Conservation (phyloP, 345 rosid species). For the Ricinus communis region DNA sequence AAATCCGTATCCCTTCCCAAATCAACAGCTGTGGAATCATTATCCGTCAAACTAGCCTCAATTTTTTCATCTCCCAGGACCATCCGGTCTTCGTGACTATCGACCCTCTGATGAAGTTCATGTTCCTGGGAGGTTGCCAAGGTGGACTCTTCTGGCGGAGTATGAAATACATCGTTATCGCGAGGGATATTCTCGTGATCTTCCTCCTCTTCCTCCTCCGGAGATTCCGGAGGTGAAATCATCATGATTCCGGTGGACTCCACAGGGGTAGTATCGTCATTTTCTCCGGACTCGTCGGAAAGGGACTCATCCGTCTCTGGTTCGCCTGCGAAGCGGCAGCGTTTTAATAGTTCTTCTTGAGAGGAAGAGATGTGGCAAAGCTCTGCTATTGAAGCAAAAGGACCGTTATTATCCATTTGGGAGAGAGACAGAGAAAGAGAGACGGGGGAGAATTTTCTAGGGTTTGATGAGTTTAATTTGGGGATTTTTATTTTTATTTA, state of each 20-base stretch:
- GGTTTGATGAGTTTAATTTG: not conserved
- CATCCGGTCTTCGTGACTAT: not conserved
- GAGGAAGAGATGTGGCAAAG: constrained; percentile 28
- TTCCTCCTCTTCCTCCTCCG: not conserved
- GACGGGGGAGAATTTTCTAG: not conserved
- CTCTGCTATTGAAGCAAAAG: constrained; percentile 24
- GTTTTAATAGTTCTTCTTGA: constrained; percentile 21
- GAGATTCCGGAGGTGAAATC: constrained; percentile 36
- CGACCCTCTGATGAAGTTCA: not conserved
- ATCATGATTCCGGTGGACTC: constrained; percentile 36
- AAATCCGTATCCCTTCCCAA: constrained; percentile 44
- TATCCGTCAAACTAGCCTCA: not conserved
- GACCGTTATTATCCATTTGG: constrained; percentile 22
- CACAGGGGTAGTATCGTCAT: constrained; percentile 26
- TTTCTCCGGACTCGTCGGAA: not conserved
- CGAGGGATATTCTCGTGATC: not conserved
- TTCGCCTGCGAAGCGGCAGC: constrained; percentile 20
- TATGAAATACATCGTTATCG: constrained; percentile 22
- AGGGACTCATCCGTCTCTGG: not conserved
- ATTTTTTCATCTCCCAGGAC: not conserved
- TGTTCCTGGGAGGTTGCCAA: not conserved
- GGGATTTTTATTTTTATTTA: not conserved
- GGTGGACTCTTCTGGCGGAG: constrained; percentile 29
- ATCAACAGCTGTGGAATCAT: constrained; percentile 25
- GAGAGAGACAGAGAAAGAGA: not conserved